Evolutionary conservation across 2,329 filamentous ascomycete species (phyloP), one percentile per base, ranked within the genome.

Genomic region (Nemania sp.): DNA sequence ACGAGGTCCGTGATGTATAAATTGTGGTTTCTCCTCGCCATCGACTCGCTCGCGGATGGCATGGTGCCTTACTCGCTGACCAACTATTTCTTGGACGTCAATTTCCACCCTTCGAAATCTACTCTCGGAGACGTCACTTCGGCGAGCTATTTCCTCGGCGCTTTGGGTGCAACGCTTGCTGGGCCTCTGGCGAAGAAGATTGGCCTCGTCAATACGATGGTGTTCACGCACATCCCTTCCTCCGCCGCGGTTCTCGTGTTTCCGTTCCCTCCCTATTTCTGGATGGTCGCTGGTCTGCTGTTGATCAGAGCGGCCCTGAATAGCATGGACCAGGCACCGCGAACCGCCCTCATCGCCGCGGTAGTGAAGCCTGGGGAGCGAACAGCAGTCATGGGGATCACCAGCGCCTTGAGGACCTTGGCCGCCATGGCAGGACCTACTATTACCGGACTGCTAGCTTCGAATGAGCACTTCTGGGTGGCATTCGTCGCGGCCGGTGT

Each of bases 341-440:
- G 87, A 2, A 78, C 86, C 0, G 87, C 87, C 0, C 85, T 90
- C 59, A 88, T 90, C 51, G 86, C 87, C 1, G 86, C 86, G 0
- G 85, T 88, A 0, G 87, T 90, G 2, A 82, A 80, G 63, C 83
- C 86, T 0, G 81, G 85, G 55, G 87, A 90, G 72, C 78, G 87
- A 1, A 90, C 87, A 0, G 87, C 86, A 0, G 86, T 87, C n/a
- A 87, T 90, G 85, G 87, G 87, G 12, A 87, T 90, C 65, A 89
- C 86, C 0, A 79, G 77, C 48, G 85, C 85, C 69, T 60, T 89
- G 29, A 78, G 86, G 6, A 89, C 86, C 0, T 68, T 89, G 11
- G 84, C 86, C 0, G 80, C 84, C 62, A 85, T 78, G 59, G 71
- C 78, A 0, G 80, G 85, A 0, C 85, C 85, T 0, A 81, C 76